Base-by-base conservation (phyloP, 176 grass and related monocot genomes). In the Rhynchospora tenuis region DNA sequence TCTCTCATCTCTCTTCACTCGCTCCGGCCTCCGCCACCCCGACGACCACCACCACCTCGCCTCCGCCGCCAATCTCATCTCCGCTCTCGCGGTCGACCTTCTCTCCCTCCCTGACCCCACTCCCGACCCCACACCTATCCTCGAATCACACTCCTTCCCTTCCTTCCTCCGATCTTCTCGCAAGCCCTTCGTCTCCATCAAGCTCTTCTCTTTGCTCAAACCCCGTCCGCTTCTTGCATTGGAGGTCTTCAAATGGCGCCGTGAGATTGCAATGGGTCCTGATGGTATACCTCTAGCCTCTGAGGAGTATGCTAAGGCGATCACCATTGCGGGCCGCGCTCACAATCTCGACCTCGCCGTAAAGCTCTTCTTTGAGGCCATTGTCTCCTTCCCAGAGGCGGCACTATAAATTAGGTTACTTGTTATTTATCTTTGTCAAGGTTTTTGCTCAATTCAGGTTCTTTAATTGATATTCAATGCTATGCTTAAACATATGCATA, bases 221-320 rank as follows among this genome's bases (percentile, higher is more conserved):
- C 61, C 8, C 64, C 87, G 84, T 55, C 96, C 96, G 0, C 45
- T 65, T 59, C 89, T 99, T 26, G 96, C 93, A 10, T 90, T 95
- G 48, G 84, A 79, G 52, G 90, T 86, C 45, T 85, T 97, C 72
- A 86, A 59, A 27, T 88, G 86, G 42, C 85, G 89, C 52, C 81
- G 92, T 70, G 43, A 72, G 52, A 83, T 95, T 55, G 80, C 82
- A 50, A 82, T 76, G 2, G 88, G 81, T 2, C 54, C 71, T 6
- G 80, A 86, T 51, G 59, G 59, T 48, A 86, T 84, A 80, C 64
- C 91, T 6, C 64, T 92, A 6, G 63, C 88, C 7, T 58, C 86
- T 3, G 46, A 86, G 6, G 96, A 99, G 91, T 99, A 93, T 60
- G 24, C 83, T 84, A 88, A 95, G 52, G 88, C 91, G 45, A 99